phyloP scores from a whole-genome alignment of 2,329 filamentous ascomycete genomes.

The Aspergillus brunneoviolaceus region DNA sequence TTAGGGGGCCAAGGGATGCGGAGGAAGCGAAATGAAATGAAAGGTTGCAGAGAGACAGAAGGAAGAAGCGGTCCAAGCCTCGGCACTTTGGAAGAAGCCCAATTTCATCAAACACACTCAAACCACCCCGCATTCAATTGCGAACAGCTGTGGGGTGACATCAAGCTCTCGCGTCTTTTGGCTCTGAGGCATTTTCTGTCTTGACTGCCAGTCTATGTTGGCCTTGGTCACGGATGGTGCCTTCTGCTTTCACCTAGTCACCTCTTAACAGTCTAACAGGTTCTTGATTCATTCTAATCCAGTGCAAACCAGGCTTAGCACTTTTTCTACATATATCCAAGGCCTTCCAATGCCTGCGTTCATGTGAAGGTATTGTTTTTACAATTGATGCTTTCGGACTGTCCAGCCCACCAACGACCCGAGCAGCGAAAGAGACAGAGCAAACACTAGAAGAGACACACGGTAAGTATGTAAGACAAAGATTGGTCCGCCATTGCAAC shows the following conservation, averaged over 20 bases:
- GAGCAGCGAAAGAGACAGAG: slow-evolving; percentile 8
- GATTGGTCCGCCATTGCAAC: not conserved
- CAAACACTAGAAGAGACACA: not conserved
- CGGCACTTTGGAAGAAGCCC: not conserved
- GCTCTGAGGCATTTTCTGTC: too few relatives aligned
- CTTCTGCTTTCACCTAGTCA: too few relatives aligned
- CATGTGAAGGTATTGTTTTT: not conserved
- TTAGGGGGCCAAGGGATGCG: too few relatives aligned
- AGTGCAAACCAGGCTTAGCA: not conserved
- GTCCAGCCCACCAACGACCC: slow-evolving; percentile 7
- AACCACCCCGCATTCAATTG: too few relatives aligned
- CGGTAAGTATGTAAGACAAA: not conserved
- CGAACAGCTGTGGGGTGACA: too few relatives aligned
- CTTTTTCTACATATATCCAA: not conserved
- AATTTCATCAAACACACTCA: not conserved
- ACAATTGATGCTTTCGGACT: slow-evolving; percentile 10
- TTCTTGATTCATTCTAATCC: not conserved
- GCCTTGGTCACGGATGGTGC: too few relatives aligned
- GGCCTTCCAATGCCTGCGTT: too few relatives aligned
- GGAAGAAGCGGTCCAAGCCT: not conserved
- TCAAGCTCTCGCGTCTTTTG: too few relatives aligned
- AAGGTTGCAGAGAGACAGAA: not conserved
- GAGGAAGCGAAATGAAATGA: not conserved
- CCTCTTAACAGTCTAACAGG: too few relatives aligned
- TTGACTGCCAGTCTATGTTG: too few relatives aligned